phyloP scores from a whole-genome alignment of 495 filamentous ascomycete genomes.

The Trichoderma gamsii region DNA sequence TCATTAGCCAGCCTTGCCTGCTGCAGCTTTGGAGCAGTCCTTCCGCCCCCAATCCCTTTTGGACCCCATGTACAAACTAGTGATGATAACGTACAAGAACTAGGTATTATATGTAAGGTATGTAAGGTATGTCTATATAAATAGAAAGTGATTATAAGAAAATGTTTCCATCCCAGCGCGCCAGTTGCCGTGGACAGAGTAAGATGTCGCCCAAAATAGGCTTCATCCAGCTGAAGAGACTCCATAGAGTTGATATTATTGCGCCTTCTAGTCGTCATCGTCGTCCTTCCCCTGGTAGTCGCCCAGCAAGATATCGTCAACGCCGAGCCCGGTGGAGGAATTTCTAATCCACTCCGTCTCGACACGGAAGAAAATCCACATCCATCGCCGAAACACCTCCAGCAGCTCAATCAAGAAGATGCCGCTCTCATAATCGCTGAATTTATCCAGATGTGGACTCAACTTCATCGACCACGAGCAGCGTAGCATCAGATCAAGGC shows the following conservation, averaged over 20 bases:
- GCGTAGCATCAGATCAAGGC: conserved; percentile 70
- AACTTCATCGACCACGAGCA: conserved; percentile 89
- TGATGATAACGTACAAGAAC: background rate
- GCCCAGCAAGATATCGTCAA: conserved; percentile 40
- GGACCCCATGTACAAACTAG: background rate
- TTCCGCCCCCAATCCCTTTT: background rate
- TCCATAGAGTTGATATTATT: background rate
- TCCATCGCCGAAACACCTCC: conserved; percentile 82
- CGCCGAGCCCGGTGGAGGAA: conserved; percentile 29
- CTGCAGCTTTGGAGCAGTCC: background rate
- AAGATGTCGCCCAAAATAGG: background rate
- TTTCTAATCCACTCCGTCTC: conserved; percentile 81
- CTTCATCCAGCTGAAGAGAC: background rate
- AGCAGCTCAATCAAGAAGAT: conserved; percentile 83
- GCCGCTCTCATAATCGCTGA: conserved; percentile 73
- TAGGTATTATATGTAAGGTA: background rate
- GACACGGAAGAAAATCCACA: conserved; percentile 94
- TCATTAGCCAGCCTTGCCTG: background rate
- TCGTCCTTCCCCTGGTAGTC: conserved; percentile 39
- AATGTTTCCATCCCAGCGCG: conserved; percentile 4
- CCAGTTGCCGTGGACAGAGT: conserved; percentile 4
- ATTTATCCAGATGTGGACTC: conserved; percentile 67
- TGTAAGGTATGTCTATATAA: conserved; percentile 2
- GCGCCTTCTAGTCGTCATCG: conserved; percentile 33
- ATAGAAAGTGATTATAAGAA: background rate